Percentiles rank a stretch among this genome's conserved stretches.
These are phyloP conservation scores for Saksenaea vasiformis DNA, from an alignment of 371 early-diverging fungal species.

Conservation along the genomic window DNA sequence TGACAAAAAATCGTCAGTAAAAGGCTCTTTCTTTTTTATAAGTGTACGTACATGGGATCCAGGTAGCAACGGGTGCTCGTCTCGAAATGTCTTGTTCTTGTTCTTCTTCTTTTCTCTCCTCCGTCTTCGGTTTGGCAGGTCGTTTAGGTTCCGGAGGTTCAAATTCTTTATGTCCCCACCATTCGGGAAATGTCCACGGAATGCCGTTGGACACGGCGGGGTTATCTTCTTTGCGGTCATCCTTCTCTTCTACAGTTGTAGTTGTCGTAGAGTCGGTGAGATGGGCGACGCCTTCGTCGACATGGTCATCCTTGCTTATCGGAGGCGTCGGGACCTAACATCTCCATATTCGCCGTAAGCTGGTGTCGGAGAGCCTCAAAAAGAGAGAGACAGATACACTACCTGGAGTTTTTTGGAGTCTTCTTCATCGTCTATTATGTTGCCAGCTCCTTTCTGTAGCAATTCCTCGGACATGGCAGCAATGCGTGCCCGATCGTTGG, in stretches of 20 bases:
- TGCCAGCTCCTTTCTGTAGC: conserved; percentile 24
- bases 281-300: neutral
- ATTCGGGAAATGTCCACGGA: conserved; percentile 44
- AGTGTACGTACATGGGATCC: conserved; percentile 20
- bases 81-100: neutral
- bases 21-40: neutral
- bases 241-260: conserved; percentile 1
- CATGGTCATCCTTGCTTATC: neutral
- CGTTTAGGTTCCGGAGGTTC: conserved; percentile 10
- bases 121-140: neutral
- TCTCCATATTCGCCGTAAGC: neutral
- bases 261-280: conserved; percentile 3
- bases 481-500: conserved; percentile 45
- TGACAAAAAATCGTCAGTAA: neutral
- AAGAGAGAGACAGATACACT: neutral
- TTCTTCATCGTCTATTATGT: neutral
- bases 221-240: neutral
- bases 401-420: neutral
- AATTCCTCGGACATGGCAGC: conserved; percentile 23
- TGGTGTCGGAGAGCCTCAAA: neutral
- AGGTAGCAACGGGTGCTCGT: conserved; percentile 12
- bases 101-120: conserved; percentile 13
- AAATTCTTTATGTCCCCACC: conserved; percentile 42
- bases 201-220: conserved; percentile 6
- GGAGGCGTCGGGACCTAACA: neutral